These are phyloP conservation scores for Wickerhamiella azymoides DNA, from an alignment of 805 yeast species.

Conservation along the genomic window DNA sequence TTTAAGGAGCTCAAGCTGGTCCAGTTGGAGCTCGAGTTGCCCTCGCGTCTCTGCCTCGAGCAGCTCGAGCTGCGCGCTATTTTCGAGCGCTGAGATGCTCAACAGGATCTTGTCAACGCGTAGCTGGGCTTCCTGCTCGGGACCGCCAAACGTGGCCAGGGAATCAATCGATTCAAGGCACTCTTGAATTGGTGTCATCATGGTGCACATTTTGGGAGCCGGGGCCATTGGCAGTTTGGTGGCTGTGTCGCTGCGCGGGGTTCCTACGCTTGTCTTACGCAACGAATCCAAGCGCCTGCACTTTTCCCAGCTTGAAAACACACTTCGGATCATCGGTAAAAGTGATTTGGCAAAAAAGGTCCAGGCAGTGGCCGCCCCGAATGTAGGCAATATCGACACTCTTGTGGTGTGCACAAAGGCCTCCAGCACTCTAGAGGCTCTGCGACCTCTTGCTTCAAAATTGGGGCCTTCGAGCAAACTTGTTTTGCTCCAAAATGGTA, in stretches of 20 bases:
- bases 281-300: conserved; percentile 30
- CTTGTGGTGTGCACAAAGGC: conserved; percentile 72
- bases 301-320: conserved; percentile 24
- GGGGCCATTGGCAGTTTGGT: conserved; percentile 38
- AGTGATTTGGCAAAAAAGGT: conserved; percentile 8
- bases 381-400: conserved; percentile 31
- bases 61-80: neutral
- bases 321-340: neutral
- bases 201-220: conserved; percentile 34
- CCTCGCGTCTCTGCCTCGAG: neutral
- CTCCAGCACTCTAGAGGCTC: conserved; percentile 52
- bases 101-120: neutral
- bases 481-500: conserved; percentile 69
- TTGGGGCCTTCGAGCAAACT: conserved; percentile 41
- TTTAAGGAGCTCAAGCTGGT: conserved; percentile 1
- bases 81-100: neutral
- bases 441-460: conserved; percentile 38
- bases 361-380: conserved; percentile 14
- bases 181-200: conserved; percentile 3
- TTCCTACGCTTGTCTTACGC: conserved; percentile 30
- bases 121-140: conserved; percentile 1
- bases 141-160: conserved; percentile 1
- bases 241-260: conserved; percentile 7
- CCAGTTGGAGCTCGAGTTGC: neutral
- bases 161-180: conserved; percentile 3